Percentiles rank a stretch among this genome's conserved stretches.
Evolutionary conservation across 768 basidiomycete genomes (phyloP).

Genomic region (Termitomyces sp.): DNA sequence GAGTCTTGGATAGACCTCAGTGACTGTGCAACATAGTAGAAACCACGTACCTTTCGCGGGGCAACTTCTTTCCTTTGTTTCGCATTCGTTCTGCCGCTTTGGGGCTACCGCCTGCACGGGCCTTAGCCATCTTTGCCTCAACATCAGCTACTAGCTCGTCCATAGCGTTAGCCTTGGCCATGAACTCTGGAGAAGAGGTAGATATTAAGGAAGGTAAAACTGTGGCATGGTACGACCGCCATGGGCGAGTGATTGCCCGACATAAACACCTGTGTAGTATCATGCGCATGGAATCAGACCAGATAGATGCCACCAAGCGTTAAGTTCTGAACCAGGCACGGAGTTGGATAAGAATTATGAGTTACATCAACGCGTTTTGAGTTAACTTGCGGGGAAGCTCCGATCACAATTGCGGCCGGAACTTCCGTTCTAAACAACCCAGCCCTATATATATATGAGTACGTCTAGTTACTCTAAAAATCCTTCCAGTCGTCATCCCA

Average conservation of each 20-base stretch:
- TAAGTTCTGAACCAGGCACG: neutral
- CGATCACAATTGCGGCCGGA: conserved; percentile 13
- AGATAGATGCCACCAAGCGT: neutral
- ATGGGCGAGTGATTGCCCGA: conserved; percentile 10
- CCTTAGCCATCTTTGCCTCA: conserved; percentile 50
- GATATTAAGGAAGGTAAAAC: conserved; percentile 72
- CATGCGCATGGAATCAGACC: conserved; percentile 11
- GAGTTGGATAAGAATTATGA: neutral
- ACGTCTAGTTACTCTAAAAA: conserved; percentile 38
- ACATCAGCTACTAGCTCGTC: conserved; percentile 59
- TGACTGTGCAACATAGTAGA: neutral
- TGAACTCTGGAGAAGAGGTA: conserved; percentile 65
- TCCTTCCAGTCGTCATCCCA: conserved; percentile 85
- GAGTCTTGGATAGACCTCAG: conserved; percentile 37
- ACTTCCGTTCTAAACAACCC: neutral
- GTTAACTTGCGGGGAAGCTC: conserved; percentile 13
- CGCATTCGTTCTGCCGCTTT: conserved; percentile 74
- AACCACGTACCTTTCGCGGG: conserved; percentile 66
- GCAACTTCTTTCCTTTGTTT: conserved; percentile 74
- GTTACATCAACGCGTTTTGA: neutral
- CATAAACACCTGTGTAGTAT: conserved; percentile 13
- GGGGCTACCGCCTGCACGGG: conserved; percentile 65
- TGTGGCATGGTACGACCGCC: conserved; percentile 58
- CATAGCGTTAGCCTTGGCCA: conserved; percentile 62
- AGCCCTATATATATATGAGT: neutral